Base-by-base conservation (phyloP, 2,329 filamentous ascomycete genomes). In the Fusarium coicis region DNA sequence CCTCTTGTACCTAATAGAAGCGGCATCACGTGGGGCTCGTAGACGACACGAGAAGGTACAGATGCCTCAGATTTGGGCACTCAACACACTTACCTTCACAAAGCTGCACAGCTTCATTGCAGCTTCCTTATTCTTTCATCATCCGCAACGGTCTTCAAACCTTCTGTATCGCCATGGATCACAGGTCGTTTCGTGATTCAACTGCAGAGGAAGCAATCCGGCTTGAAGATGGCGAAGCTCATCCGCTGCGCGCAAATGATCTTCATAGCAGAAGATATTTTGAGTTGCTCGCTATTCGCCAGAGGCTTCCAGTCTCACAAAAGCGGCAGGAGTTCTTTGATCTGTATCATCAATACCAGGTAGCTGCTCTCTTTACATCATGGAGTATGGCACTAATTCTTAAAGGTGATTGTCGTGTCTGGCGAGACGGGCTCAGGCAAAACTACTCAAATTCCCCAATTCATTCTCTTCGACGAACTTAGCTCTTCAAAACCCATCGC, bases 401-500 rank as follows among this genome's bases (percentile, higher is more conserved):
- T 7, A 12, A 11, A 53, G 32, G 50, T 61, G 26, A 60, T 71
- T 30, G n/a, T 76, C 28, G 50, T 74, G 23, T 65, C 64, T 7
- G 60, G 62, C 23, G 64, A 69, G 21, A 72, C 73, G 6, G 72
- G 66, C n/a, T 67, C 50, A 1, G 72, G 74, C 28, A 77, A 76
- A 64, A 68, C 66, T 7, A 76, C 70, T 2, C 64, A 77, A 40
- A 36, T 75, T 23, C 69, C 67, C 0, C 69, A 77, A 34, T 36
- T 70, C 14, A 34, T 72, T 12, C 19, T 70, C 1, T 72, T 59
- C 14, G 50, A 53, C 10, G 34, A 37, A 26, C 30, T 26, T 10
- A n/a, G 23, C 18, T 36, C 30, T 1, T 26, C 40, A 8, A 57
- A 57, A 21, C 19, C n/a, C 21, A 57, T 57, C 18, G 54, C n/a